These are phyloP conservation scores for Lonicera japonica DNA, from an alignment of 129 eudicot genomes.

Conservation along the genomic window DNA sequence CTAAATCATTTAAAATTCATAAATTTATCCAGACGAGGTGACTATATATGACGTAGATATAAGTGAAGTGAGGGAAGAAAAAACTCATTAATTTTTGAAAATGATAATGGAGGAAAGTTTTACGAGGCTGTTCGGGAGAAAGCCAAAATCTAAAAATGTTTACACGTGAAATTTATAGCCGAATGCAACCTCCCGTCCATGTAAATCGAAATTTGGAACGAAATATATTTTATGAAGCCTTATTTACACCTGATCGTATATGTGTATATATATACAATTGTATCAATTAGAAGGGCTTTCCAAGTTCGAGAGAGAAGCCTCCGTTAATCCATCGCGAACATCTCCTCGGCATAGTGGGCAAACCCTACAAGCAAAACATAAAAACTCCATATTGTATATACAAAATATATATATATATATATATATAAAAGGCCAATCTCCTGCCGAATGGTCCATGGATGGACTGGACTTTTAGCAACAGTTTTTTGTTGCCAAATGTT, in stretches of 20 bases:
- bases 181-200: background rate
- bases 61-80: background rate
- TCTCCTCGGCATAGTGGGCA: constrained; percentile 78
- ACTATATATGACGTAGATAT: background rate
- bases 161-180: background rate
- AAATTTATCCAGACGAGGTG: too few relatives aligned
- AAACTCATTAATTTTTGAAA: background rate
- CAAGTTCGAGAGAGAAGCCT: constrained; percentile 22
- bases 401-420: too few relatives aligned
- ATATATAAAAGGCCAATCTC: too few relatives aligned
- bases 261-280: constrained; percentile 10
- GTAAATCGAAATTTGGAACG: background rate
- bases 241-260: constrained; percentile 1
- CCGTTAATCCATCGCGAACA: constrained; percentile 34
- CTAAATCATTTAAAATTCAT: too few relatives aligned
- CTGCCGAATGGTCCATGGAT: too few relatives aligned
- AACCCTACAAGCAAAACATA: background rate
- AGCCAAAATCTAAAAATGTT: background rate
- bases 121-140: background rate
- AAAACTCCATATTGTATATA: background rate
- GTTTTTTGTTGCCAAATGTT: too few relatives aligned
- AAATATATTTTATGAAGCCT: background rate
- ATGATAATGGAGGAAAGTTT: background rate
- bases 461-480: too few relatives aligned
- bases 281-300: constrained; percentile 10